These are phyloP conservation scores for Penicillium sp. DNA, from an alignment of 2,329 filamentous ascomycete genomes.

Conservation along the genomic window DNA sequence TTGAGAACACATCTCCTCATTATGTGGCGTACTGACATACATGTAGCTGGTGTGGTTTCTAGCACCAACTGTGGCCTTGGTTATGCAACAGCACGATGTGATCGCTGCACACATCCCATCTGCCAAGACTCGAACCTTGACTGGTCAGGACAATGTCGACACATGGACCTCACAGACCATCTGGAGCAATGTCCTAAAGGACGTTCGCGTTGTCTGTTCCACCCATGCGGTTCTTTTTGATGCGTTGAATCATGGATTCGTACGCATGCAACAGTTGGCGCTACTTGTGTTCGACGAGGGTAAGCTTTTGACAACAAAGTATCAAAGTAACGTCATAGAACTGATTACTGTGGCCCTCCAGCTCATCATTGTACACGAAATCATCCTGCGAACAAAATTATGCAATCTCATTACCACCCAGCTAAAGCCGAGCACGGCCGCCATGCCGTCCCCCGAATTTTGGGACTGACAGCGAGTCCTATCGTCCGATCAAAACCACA, in stretches of 20 bases:
- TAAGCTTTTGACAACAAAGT: constrained; percentile 36
- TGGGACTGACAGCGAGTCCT: constrained; percentile 81
- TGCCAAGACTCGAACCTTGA: constrained; percentile 63
- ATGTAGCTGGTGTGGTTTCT: constrained; percentile 67
- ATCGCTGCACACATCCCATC: constrained; percentile 61
- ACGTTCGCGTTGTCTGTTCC: constrained; percentile 72
- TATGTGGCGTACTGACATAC: not conserved
- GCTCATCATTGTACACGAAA: constrained; percentile 73
- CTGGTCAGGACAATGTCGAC: constrained; percentile 68
- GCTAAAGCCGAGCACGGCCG: constrained; percentile 37
- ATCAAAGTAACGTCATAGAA: not conserved
- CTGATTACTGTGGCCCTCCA: constrained; percentile 10
- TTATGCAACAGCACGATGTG: constrained; percentile 64
- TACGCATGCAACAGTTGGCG: constrained; percentile 63
- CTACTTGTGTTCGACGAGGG: constrained; percentile 85
- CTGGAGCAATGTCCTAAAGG: constrained; percentile 68
- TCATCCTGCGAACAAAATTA: constrained; percentile 68
- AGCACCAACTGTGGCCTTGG: constrained; percentile 68
- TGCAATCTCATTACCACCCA: constrained; percentile 69
- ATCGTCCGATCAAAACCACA: constrained; percentile 61
- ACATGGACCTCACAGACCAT: constrained; percentile 67
- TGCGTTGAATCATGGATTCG: constrained; percentile 73
- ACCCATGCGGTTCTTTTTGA: constrained; percentile 75
- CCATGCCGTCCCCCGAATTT: constrained; percentile 60
- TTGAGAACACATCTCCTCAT: no score